Conservation (phyloP, 163 green algal species). For the Scenedesmus sp. region DNA sequence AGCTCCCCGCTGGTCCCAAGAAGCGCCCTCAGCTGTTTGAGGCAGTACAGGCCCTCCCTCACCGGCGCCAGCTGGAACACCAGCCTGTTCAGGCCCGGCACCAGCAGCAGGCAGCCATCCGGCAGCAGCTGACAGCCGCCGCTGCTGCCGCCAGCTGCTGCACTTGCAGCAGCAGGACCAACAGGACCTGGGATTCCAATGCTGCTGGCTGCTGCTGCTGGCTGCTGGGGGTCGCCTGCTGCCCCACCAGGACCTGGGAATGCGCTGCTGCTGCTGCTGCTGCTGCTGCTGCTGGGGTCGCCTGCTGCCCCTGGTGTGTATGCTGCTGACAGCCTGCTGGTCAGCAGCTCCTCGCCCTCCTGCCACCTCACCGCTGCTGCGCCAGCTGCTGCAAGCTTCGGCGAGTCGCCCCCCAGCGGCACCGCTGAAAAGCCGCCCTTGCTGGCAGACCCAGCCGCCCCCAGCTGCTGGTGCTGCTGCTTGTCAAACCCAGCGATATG, state of each 20-base stretch:
- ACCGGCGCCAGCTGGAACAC: slow-evolving; percentile 47
- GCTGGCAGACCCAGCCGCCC: neutral
- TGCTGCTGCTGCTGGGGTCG: neutral
- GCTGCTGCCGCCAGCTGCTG: slow-evolving; percentile 25
- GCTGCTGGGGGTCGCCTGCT: neutral
- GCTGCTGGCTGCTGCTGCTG: neutral
- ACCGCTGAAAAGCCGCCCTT: neutral
- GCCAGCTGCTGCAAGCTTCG: neutral
- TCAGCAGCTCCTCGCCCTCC: slow-evolving; percentile 45
- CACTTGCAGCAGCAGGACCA: neutral
- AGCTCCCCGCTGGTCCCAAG: slow-evolving; percentile 38
- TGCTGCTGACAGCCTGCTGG: neutral
- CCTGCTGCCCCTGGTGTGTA: neutral
- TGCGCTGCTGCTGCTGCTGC: slow-evolving; percentile 9
- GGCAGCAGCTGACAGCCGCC: slow-evolving; percentile 19
- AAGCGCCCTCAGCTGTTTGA: slow-evolving; percentile 46
- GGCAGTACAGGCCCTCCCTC: slow-evolving; percentile 41
- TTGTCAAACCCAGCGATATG: neutral
- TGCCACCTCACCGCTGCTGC: slow-evolving; percentile 33
- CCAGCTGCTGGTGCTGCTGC: slow-evolving; percentile 4
- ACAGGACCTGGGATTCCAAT: neutral
- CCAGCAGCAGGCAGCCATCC: slow-evolving; percentile 33
- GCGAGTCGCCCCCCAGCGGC: neutral
- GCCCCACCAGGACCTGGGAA: too few species aligned
- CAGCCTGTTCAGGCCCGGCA: slow-evolving; percentile 36